These are phyloP conservation scores for Astragalus glycyphyllos DNA, from an alignment of 306 rosid genomes.

Conservation along the genomic window DNA sequence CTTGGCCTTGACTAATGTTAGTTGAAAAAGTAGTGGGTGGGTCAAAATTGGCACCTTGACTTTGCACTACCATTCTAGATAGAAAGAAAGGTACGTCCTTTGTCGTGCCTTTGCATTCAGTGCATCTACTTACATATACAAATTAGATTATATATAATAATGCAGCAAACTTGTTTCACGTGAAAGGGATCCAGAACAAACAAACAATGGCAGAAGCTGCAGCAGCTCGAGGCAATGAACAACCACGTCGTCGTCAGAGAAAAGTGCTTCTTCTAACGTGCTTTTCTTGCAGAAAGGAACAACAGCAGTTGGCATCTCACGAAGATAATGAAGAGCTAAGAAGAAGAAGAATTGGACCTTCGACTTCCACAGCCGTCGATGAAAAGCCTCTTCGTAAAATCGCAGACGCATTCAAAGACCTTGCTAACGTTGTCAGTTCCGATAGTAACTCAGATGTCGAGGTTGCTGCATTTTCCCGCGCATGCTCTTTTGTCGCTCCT, in stretches of 20 bases:
- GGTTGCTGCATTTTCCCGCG: constrained; percentile 32
- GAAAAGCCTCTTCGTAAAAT: constrained; percentile 31
- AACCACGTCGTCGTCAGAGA: neutral
- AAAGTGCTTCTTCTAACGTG: constrained; percentile 15
- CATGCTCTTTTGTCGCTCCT: constrained; percentile 26
- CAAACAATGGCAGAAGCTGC: neutral
- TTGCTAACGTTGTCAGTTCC: neutral
- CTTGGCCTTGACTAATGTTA: too few relatives aligned
- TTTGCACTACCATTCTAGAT: too few relatives aligned
- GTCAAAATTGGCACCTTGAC: too few relatives aligned
- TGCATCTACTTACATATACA: too few relatives aligned
- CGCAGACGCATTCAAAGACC: constrained; percentile 37
- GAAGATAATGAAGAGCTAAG: neutral
- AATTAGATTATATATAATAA: too few relatives aligned
- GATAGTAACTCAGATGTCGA: neutral
- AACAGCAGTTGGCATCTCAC: neutral
- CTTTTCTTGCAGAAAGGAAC: constrained; percentile 13
- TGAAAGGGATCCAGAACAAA: too few relatives aligned
- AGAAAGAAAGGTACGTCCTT: too few relatives aligned
- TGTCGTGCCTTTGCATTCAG: too few relatives aligned
- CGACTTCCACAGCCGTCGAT: neutral
- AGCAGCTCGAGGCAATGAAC: neutral
- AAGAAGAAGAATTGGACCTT: neutral
- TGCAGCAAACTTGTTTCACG: too few relatives aligned
- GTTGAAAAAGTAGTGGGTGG: too few relatives aligned